These are phyloP conservation scores for Pelargonium myrrhifolium DNA, from an alignment of 441 rosid genomes.

Conservation along the genomic window DNA sequence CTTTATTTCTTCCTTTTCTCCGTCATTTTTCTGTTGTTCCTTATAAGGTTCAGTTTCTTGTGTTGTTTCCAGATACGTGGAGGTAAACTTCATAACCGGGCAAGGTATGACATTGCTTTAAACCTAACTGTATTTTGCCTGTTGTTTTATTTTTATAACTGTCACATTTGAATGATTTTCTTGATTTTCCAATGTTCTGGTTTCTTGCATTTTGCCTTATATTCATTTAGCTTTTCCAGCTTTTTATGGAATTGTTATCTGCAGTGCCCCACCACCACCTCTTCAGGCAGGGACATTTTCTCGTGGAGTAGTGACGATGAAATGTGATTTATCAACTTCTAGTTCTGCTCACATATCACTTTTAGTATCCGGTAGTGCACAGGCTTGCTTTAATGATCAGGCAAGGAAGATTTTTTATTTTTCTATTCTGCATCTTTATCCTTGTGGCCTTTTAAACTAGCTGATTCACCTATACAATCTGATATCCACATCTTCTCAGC, in stretches of 20 bases:
- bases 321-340: slow-evolving; percentile 87
- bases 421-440: slow-evolving; percentile 11
- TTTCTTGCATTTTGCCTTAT: neutral
- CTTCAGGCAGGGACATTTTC: slow-evolving; percentile 96
- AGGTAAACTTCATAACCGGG: slow-evolving; percentile 84
- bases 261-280: slow-evolving; percentile 98
- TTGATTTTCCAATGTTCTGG: neutral
- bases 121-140: slow-evolving; percentile 9
- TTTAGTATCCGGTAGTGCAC: slow-evolving; percentile 95
- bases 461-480: slow-evolving; percentile 1
- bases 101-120: slow-evolving; percentile 54
- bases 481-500: slow-evolving; percentile 37
- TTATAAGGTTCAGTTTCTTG: slow-evolving; percentile 14
- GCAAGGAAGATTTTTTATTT: slow-evolving; percentile 33
- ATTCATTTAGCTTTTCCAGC: neutral
- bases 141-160: slow-evolving; percentile 1
- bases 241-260: slow-evolving; percentile 19
- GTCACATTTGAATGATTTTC: neutral
- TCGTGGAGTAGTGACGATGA: slow-evolving; percentile 98
- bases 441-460: slow-evolving; percentile 18
- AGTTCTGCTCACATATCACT: slow-evolving; percentile 85
- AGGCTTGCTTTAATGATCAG: slow-evolving; percentile 97
- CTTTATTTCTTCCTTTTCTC: neutral
- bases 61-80: slow-evolving; percentile 69
- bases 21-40: slow-evolving; percentile 3